A percentile compares a stretch with the other conserved stretches of the same genome.
phyloP scores from a whole-genome alignment of 176 grass and related monocot species.

The Oryza brachyantha region DNA sequence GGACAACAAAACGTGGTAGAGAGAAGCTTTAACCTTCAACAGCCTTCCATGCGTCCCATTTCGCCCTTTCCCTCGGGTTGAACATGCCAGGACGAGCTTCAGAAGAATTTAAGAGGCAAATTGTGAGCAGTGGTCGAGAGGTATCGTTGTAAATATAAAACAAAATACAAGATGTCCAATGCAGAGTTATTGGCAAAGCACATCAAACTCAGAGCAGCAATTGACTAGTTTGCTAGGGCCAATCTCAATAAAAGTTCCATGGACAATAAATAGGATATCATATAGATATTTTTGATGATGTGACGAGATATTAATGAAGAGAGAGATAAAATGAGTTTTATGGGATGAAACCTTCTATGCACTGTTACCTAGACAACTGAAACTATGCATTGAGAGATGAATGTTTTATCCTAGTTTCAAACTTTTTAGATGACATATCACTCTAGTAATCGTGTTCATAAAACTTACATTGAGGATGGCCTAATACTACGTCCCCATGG shows the following conservation, averaged over 20 bases:
- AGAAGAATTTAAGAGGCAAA: background rate
- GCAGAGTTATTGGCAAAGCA: background rate
- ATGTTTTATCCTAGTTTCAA: too few relatives aligned
- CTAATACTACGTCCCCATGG: background rate
- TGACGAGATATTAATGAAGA: too few relatives aligned
- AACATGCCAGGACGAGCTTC: slow-evolving; percentile 67
- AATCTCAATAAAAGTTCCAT: too few relatives aligned
- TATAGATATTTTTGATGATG: too few relatives aligned
- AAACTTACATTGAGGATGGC: too few relatives aligned
- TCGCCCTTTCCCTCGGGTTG: slow-evolving; percentile 51
- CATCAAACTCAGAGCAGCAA: background rate
- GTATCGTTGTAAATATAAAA: background rate
- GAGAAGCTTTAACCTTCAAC: slow-evolving; percentile 56
- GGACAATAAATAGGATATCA: too few relatives aligned
- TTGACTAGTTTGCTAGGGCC: background rate
- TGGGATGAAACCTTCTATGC: too few relatives aligned
- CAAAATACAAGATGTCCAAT: background rate
- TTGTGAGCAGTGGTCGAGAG: background rate
- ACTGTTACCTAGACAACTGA: too few relatives aligned
- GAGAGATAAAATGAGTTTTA: too few relatives aligned
- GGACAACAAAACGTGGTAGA: background rate
- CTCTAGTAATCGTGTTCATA: too few relatives aligned
- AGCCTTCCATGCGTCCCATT: slow-evolving; percentile 88
- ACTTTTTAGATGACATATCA: too few relatives aligned
- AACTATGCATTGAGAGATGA: too few relatives aligned